These are phyloP conservation scores for Nemania serpens DNA, from an alignment of 2,329 filamentous ascomycete genomes.

Conservation along the genomic window DNA sequence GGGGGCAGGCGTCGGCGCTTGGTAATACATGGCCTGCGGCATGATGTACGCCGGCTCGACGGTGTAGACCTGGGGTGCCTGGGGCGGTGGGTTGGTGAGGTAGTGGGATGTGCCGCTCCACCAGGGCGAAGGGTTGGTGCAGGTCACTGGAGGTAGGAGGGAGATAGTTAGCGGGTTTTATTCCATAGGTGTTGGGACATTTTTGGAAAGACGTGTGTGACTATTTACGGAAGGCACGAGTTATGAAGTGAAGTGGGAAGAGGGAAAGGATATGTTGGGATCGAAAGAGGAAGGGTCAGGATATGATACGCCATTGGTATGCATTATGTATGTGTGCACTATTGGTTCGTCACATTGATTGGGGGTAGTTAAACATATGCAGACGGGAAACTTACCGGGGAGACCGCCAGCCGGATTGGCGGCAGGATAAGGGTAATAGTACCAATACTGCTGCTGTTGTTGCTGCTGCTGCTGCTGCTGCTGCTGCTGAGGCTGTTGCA, in stretches of 20 bases:
- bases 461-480: neutral
- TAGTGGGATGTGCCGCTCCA: constrained; percentile 18
- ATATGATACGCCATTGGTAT: no score
- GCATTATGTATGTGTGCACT: no score
- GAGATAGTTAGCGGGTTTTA: neutral
- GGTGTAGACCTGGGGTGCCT: constrained; percentile 15
- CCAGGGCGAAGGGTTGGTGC: constrained; percentile 11
- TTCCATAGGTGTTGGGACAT: neutral
- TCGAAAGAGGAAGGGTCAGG: no score
- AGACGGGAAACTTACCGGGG: constrained; percentile 10
- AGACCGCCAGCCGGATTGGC: neutral
- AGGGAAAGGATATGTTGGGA: no score
- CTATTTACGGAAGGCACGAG: no score
- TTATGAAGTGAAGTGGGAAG: neutral
- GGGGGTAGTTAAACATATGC: neutral
- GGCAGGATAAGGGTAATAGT: constrained; percentile 1
- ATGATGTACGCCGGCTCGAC: constrained; percentile 18
- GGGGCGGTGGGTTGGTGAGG: constrained; percentile 15
- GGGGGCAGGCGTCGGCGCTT: neutral
- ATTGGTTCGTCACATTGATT: no score
- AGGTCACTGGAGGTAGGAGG: neutral
- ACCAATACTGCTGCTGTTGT: constrained; percentile 4
- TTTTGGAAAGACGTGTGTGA: neutral
- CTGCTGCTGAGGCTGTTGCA: neutral
- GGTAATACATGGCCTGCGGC: constrained; percentile 11